Evolutionary conservation across 1,284 basidiomycete species (phyloP).

Genomic region (Paramarasmius palmivorus): DNA sequence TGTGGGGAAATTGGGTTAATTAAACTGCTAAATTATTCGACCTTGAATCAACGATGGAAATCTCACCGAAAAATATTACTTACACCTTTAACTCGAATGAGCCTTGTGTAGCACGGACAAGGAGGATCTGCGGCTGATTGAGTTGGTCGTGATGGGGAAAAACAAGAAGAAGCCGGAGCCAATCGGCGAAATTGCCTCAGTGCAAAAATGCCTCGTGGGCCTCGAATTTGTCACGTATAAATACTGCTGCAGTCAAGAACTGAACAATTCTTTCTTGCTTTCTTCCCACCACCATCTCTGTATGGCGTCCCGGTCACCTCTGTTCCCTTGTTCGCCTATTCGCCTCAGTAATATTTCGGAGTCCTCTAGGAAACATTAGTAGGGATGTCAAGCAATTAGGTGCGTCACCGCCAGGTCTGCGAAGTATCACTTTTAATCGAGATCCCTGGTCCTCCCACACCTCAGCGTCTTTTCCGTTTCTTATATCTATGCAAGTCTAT

Average conservation of each 20-base stretch:
- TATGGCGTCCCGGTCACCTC: neutral
- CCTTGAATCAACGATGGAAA: too few species aligned
- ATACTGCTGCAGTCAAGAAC: neutral
- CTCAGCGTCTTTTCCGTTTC: too few species aligned
- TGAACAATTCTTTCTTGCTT: neutral
- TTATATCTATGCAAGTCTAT: too few species aligned
- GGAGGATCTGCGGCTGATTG: neutral
- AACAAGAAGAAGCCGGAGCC: neutral
- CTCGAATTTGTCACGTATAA: neutral
- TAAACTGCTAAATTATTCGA: neutral
- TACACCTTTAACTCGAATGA: too few species aligned
- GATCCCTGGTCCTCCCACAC: too few species aligned
- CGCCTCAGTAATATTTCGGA: too few species aligned
- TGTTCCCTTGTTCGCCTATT: neutral
- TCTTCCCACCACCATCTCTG: neutral
- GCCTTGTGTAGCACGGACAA: too few species aligned
- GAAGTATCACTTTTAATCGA: too few species aligned
- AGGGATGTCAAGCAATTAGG: too few species aligned
- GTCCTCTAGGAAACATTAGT: too few species aligned
- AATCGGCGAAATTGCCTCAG: neutral
- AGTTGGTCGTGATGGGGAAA: neutral
- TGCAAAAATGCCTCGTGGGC: conserved; percentile 2
- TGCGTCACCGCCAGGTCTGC: too few species aligned
- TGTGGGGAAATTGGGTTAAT: conserved; percentile 15
- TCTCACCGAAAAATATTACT: too few species aligned